Base-by-base conservation (phyloP, 2,329 filamentous ascomycete genomes). In the Ceratocystis variospora region DNA sequence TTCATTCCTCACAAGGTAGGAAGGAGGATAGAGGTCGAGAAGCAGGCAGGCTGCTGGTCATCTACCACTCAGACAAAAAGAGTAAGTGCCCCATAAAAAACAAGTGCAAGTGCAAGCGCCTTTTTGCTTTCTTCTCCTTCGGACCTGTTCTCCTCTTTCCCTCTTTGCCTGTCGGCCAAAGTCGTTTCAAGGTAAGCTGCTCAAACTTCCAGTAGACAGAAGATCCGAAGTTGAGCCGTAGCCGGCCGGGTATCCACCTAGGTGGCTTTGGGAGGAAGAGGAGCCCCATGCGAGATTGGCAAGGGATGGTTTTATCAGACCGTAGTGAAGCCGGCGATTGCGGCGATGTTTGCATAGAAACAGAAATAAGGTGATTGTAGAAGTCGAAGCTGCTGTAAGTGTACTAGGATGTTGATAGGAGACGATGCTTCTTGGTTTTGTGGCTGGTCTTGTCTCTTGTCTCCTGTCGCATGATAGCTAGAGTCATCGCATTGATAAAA, bases 51-150 rank as follows among this genome's bases (percentile, higher is more conserved):
- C 22, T 53, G 48, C 17, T 53, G 48, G 48, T 25, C 4, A 53
- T 53, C n/a, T 12, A 10, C 48, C n/a, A 53, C 7, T 8, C 7
- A 53, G 2, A 53, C 22, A 53, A 8, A n/a, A 55, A 55, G 10
- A 22, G 46, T 2, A 48, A 10, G 46, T 48, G 46, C 50, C 8
- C 50, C 50, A 55, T 22, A 31, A 55, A 55, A 25, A 1, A 31
- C 22, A 55, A 61, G 57, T 8, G 57, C 28, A 61, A 61, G 31
- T 61, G 57, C 57, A 61, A 61, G 57, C 57, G 57, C 57, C 57
- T 44, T 61, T 61, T 61, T 61, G 33, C 19, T 61, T 61, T 28
- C 25, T 61, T n/a, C 15, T 33, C 25, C 57, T 37, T 41, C 15
- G 15, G 10, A 25, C 50, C 5, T 55, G 19, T 31, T 28, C 19